These are phyloP conservation scores for Pyrenophora teres DNA, from an alignment of 2,329 filamentous ascomycete species.

Conservation along the genomic window DNA sequence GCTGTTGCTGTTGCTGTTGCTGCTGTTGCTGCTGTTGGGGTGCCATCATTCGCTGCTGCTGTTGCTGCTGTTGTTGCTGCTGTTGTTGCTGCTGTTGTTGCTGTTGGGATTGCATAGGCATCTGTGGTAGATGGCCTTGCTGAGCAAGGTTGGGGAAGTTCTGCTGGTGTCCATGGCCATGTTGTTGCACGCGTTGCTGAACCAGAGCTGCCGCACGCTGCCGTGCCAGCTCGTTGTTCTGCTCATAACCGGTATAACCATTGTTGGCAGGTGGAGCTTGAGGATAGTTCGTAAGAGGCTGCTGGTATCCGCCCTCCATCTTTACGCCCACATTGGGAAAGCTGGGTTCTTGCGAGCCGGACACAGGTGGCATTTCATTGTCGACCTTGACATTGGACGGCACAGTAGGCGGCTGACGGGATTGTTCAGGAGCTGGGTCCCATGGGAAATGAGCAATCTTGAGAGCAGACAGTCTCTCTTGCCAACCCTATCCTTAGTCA, in stretches of 20 bases:
- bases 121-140: conserved; percentile 32
- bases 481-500: conserved; percentile 74
- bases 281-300: conserved; percentile 35
- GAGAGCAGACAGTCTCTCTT: conserved; percentile 83
- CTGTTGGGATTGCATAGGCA: conserved; percentile 36
- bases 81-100: conserved; percentile 35
- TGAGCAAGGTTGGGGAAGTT: conserved; percentile 27
- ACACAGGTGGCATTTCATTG: conserved; percentile 37
- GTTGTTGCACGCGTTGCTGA: conserved; percentile 40
- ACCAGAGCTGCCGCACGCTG: conserved; percentile 60
- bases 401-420: conserved; percentile 51
- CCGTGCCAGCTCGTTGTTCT: conserved; percentile 56
- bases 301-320: conserved; percentile 51
- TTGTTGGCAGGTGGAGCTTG: conserved; percentile 40
- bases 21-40: conserved; percentile 34
- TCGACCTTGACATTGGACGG: conserved; percentile 49
- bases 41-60: conserved; percentile 24
- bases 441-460: conserved; percentile 90
- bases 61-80: conserved; percentile 31
- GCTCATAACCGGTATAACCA: conserved; percentile 37
- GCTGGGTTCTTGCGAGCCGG: conserved; percentile 36
- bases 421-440: conserved; percentile 73
- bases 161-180: conserved; percentile 32
- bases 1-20: conserved; percentile 31
- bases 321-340: conserved; percentile 55